Conservation (phyloP, 2,329 filamentous ascomycete genomes). For the Fusarium hostae region DNA sequence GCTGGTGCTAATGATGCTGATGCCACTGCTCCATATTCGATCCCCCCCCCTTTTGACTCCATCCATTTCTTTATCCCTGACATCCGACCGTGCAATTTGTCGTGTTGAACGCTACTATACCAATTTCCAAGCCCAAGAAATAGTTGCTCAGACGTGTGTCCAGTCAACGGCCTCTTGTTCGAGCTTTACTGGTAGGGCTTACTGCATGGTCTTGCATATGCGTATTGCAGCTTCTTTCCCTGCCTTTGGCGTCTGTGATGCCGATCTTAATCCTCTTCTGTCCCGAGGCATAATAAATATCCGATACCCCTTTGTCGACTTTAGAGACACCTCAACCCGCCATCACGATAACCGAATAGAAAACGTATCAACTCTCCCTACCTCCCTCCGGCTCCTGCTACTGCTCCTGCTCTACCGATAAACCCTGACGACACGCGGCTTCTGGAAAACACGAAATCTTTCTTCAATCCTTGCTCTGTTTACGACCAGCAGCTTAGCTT, state of each 20-base stretch:
- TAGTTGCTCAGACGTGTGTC: slow-evolving; percentile 1
- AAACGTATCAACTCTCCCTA: background rate
- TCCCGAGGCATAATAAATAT: slow-evolving; percentile 1
- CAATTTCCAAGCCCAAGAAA: background rate
- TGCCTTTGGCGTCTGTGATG: slow-evolving; percentile 6
- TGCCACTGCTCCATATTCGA: background rate
- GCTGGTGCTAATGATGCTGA: background rate
- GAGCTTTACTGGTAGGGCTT: background rate
- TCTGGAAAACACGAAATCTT: slow-evolving; percentile 27
- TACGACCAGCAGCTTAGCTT: slow-evolving; percentile 3
- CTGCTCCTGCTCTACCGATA: background rate
- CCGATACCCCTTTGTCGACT: background rate
- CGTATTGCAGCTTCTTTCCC: slow-evolving; percentile 5
- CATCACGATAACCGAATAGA: slow-evolving; percentile 4
- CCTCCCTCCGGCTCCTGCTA: background rate
- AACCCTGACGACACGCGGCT: slow-evolving; percentile 17
- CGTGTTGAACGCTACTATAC: slow-evolving; percentile 10
- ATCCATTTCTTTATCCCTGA: slow-evolving; percentile 21
- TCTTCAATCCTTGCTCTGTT: slow-evolving; percentile 22
- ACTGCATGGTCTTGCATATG: slow-evolving; percentile 8
- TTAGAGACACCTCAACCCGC: background rate
- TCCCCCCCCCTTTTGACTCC: slow-evolving; percentile 5
- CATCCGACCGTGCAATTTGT: slow-evolving; percentile 8
- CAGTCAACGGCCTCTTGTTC: slow-evolving; percentile 1
- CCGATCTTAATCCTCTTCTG: slow-evolving; percentile 19